Conservation (phyloP, 768 basidiomycete species). For the Boletus insuetus region DNA sequence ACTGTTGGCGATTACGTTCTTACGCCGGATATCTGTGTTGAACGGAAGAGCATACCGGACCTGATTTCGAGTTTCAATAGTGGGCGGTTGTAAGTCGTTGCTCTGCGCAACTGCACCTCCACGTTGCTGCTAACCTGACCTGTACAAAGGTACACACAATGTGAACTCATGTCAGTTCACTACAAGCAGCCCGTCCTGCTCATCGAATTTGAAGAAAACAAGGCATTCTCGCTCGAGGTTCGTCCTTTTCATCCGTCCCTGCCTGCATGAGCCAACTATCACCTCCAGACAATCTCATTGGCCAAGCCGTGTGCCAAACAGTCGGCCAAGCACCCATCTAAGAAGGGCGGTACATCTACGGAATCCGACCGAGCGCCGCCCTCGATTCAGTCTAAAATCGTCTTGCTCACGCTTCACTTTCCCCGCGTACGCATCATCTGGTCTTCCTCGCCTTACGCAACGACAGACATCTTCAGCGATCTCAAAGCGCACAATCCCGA, state of each 20-base stretch:
- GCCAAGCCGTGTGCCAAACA: constrained; percentile 67
- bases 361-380: constrained; percentile 39
- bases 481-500: constrained; percentile 79
- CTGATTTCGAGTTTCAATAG: constrained; percentile 91
- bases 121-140: neutral
- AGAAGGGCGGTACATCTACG: constrained; percentile 34
- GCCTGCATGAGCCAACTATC: neutral
- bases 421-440: constrained; percentile 93
- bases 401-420: constrained; percentile 84
- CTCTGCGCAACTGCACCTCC: neutral
- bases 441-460: constrained; percentile 94
- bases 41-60: constrained; percentile 93
- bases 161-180: constrained; percentile 94
- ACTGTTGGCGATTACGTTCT: constrained; percentile 96
- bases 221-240: constrained; percentile 88
- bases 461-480: constrained; percentile 89
- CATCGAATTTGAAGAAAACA: constrained; percentile 98
- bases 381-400: constrained; percentile 87
- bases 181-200: constrained; percentile 92
- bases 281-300: constrained; percentile 52
- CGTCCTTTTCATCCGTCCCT: constrained; percentile 12
- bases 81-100: constrained; percentile 80
- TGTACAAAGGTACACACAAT: constrained; percentile 81
- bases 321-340: constrained; percentile 53
- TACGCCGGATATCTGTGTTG: constrained; percentile 93